Evolutionary conservation across 371 early-diverging fungal genomes (phyloP).

Genomic region (Circinella minor): DNA sequence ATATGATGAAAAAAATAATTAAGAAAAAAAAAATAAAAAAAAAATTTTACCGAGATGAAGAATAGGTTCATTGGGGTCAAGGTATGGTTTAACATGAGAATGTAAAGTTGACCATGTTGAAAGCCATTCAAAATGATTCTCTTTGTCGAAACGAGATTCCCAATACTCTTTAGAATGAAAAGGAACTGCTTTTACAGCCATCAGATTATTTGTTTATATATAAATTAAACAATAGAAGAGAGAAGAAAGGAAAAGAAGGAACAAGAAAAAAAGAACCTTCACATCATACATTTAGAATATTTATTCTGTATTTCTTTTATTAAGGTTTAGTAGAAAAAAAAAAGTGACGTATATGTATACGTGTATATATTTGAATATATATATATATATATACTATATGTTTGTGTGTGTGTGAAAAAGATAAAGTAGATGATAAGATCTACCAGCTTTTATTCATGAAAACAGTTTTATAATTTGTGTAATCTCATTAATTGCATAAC

Average conservation of each 20-base stretch:
- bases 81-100: slow-evolving; percentile 20
- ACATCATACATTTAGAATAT: too few species aligned
- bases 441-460: too few species aligned
- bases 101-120: slow-evolving; percentile 31
- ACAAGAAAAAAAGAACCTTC: neutral
- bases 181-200: slow-evolving; percentile 38
- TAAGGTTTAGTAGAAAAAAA: too few species aligned
- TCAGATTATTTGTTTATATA: neutral
- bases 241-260: neutral
- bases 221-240: neutral
- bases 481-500: too few species aligned
- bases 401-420: too few species aligned
- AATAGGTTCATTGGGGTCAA: slow-evolving; percentile 28
- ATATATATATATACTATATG: too few species aligned
- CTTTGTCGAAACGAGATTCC: slow-evolving; percentile 50
- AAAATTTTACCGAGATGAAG: slow-evolving; percentile 33
- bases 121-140: slow-evolving; percentile 51
- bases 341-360: too few species aligned
- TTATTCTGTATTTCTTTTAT: too few species aligned
- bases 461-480: too few species aligned
- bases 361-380: too few species aligned
- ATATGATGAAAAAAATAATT: neutral
- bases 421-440: too few species aligned
- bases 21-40: neutral
- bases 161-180: slow-evolving; percentile 52